Percentiles rank a stretch among this genome's conserved stretches.
These are phyloP conservation scores for Teratosphaeria gauchensis DNA, from an alignment of 2,329 filamentous ascomycete species.

Conservation along the genomic window DNA sequence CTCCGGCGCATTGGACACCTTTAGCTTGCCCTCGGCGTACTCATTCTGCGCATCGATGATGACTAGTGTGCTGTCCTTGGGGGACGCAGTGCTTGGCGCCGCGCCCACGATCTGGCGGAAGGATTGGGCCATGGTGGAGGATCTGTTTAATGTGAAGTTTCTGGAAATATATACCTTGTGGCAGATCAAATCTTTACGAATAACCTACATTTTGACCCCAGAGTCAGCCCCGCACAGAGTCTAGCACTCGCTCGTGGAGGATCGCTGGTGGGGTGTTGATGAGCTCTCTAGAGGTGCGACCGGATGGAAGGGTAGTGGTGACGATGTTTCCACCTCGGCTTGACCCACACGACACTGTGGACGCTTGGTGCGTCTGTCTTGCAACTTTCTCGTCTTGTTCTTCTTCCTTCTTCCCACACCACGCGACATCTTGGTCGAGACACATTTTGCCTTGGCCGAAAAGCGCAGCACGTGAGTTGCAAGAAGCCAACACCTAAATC, in stretches of 20 bases:
- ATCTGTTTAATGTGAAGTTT: too few relatives aligned
- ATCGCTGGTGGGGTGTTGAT: not conserved
- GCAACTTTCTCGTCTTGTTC: too few relatives aligned
- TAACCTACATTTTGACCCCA: not conserved
- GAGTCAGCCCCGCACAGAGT: not conserved
- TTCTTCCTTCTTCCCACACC: not conserved
- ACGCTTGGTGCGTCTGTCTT: not conserved
- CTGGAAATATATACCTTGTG: not conserved
- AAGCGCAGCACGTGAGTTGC: not conserved
- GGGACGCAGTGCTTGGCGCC: slow-evolving; percentile 45
- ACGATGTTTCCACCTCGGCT: not conserved
- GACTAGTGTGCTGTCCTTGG: slow-evolving; percentile 50
- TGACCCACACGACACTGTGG: too few relatives aligned
- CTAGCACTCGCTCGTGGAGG: not conserved
- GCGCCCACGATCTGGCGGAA: slow-evolving; percentile 48
- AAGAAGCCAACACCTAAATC: not conserved
- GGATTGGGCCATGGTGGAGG: slow-evolving; percentile 16
- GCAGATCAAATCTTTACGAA: not conserved
- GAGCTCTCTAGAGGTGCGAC: not conserved
- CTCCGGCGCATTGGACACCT: slow-evolving; percentile 43
- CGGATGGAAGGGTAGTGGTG: not conserved
- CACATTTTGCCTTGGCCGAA: not conserved
- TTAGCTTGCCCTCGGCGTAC: slow-evolving; percentile 50
- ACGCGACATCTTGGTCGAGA: not conserved
- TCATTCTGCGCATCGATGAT: slow-evolving; percentile 67